Percentiles rank a stretch among this genome's conserved stretches.
Evolutionary conservation across 441 rosid genomes (phyloP).

Genomic region (Breynia disticha): DNA sequence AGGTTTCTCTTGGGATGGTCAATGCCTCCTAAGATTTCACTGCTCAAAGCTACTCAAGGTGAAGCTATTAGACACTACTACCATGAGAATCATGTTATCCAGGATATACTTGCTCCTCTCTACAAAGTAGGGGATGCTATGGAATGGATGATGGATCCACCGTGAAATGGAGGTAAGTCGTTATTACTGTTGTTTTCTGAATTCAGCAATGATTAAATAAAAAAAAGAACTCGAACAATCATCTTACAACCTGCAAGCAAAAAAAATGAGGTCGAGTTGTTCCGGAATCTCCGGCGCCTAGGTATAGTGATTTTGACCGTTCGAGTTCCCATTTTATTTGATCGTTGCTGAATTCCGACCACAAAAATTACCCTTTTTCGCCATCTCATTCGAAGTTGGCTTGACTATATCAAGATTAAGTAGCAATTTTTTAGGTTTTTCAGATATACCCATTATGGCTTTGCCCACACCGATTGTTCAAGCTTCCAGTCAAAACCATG

Average conservation of each 20-base stretch:
- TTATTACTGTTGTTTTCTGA: too few relatives aligned
- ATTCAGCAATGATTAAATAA: too few relatives aligned
- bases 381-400: too few relatives aligned
- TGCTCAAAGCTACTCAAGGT: conserved; percentile 99
- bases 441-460: conserved; percentile 95
- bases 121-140: conserved; percentile 94
- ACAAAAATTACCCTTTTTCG: too few relatives aligned
- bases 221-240: too few relatives aligned
- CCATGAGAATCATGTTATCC: conserved; percentile 96
- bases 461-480: conserved; percentile 86
- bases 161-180: conserved; percentile 91
- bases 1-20: conserved; percentile 90
- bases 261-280: too few relatives aligned
- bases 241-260: too few relatives aligned
- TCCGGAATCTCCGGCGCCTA: too few relatives aligned
- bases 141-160: conserved; percentile 90
- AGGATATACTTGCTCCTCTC: conserved; percentile 96
- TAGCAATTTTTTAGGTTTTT: conserved; percentile 9
- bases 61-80: conserved; percentile 94
- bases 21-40: conserved; percentile 99
- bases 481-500: conserved; percentile 80
- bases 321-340: too few relatives aligned
- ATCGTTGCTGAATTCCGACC: too few relatives aligned
- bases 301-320: too few relatives aligned
- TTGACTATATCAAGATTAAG: too few relatives aligned